Base-by-base conservation (phyloP, 371 early-diverging fungal species). In the Gilbertella persicaria region DNA sequence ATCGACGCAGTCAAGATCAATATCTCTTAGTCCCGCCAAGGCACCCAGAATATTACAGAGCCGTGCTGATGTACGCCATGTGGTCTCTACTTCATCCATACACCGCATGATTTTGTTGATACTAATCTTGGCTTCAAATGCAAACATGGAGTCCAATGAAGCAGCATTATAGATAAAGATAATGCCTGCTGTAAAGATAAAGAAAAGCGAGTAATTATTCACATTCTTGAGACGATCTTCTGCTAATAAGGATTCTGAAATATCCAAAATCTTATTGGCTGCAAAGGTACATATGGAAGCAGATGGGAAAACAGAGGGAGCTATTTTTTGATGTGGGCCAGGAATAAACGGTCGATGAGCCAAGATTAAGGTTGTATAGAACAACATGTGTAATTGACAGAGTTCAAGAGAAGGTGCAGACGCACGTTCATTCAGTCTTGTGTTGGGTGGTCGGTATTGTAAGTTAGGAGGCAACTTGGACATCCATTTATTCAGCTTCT, bases 351-450 rank as follows among this genome's bases (percentile, higher is more conserved):
- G 91, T 3, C 90, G 84, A 53, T 92, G 90, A 0, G 89, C 77
- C 9, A 92, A 63, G 23, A 92, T 88, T 35, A 86, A 53, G 36
- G 88, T 78, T 2, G 89, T 87, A 62, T 91, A 84, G 65, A 87
- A 91, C 9, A 87, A 72, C 64, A 90, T 73, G 43, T 90, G 90
- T 19, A 80, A 38, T 26, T 80, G 80, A 24, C 76, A 79, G 16
- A 75, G 51, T 21, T 73, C 73, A 1, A 78, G 57, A 7, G 79
- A 53, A 8, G 79, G 71, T 1, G 73, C 69, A 7, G 66, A 62
- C 5, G 68, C 67, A 12, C 50, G 28, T 49, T 69, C 60, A 13
- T 57, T 60, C 19, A 56, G 33, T 23, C 70, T 44, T 3, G 69
- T 71, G 30, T 69, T 71, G 13, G 73, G 72, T 17, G 80, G 79